Conservation (phyloP, 176 grass and related monocot species). For the Carex cristatella region DNA sequence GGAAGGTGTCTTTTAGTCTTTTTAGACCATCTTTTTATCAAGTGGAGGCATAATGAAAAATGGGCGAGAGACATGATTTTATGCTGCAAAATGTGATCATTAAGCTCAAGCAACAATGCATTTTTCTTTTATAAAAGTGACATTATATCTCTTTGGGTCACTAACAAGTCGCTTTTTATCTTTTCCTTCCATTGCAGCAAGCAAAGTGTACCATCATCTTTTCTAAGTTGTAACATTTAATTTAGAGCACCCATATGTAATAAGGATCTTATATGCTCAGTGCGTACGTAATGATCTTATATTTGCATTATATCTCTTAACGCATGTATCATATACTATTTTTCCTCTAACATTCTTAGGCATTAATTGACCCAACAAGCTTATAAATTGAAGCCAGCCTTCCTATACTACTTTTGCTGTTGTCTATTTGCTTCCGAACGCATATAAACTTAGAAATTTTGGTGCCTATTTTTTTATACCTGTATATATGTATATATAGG, state of each 20-base stretch:
- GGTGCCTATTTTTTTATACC: no score
- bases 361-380: no score
- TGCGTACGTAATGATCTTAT: no score
- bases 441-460: no score
- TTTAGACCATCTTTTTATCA: background rate
- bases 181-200: background rate
- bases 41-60: conserved; percentile 1
- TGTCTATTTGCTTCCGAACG: no score
- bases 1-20: conserved; percentile 2
- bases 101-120: conserved; percentile 13
- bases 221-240: background rate
- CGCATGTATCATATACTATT: no score
- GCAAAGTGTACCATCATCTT: conserved; percentile 4
- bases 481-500: no score
- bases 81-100: conserved; percentile 31
- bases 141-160: conserved; percentile 7
- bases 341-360: no score
- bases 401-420: no score
- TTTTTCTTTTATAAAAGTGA: conserved; percentile 1
- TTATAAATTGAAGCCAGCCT: no score
- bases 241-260: background rate
- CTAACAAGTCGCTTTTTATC: conserved; percentile 9
- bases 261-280: background rate
- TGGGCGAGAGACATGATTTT: conserved; percentile 30
- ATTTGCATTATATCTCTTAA: no score